phyloP scores from a whole-genome alignment of 2,329 filamentous ascomycete genomes.

The Tolypocladium guangdongense region DNA sequence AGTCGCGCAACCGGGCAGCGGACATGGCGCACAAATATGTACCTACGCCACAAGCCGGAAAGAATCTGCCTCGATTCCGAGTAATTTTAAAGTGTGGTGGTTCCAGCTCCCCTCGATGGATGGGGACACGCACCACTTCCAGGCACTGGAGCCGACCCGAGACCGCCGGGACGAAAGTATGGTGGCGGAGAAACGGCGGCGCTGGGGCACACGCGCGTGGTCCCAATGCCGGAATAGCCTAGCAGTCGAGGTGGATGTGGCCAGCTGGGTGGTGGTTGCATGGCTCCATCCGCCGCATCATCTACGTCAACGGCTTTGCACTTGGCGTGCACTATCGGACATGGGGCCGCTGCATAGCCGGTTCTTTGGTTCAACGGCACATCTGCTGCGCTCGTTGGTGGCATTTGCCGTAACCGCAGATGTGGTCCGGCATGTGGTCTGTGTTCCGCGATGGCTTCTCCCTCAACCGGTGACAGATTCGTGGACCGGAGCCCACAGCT shows the following conservation, averaged over 20 bases:
- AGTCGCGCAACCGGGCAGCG: not conserved
- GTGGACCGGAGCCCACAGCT: not conserved
- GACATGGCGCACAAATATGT: not conserved
- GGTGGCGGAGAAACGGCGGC: not conserved
- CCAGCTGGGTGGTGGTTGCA: not conserved
- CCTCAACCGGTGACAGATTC: not conserved
- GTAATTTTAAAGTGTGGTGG: not conserved
- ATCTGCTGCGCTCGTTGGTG: not conserved
- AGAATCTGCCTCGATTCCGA: conserved; percentile 1
- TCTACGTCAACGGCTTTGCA: not conserved
- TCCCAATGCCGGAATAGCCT: not conserved
- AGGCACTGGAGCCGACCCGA: not conserved
- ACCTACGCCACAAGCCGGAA: not conserved
- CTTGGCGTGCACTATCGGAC: not conserved
- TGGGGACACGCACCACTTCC: not conserved
- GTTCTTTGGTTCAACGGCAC: not conserved
- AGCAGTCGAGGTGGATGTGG: not conserved
- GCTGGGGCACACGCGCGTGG: not conserved
- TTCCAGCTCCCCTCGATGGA: not conserved
- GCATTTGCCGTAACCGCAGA: not conserved
- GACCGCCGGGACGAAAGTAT: not conserved
- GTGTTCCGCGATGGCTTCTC: not conserved
- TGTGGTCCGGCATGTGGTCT: not conserved
- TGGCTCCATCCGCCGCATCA: not conserved
- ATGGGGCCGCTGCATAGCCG: not conserved